These are phyloP conservation scores for Penicillium desertorum DNA, from an alignment of 495 filamentous ascomycete genomes.

Conservation along the genomic window DNA sequence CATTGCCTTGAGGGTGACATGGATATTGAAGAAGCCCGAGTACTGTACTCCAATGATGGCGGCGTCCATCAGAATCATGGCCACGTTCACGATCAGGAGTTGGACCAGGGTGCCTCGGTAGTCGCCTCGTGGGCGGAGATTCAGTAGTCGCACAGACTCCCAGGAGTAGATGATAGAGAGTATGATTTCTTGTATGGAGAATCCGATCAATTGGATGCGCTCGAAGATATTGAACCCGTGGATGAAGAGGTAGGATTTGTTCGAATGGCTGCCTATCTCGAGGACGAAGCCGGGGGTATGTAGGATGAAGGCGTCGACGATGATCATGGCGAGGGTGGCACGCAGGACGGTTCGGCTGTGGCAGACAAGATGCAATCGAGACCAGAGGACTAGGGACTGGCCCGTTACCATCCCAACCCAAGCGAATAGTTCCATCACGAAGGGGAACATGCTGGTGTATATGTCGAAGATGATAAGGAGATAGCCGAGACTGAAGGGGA, in stretches of 20 bases:
- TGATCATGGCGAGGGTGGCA: conserved; percentile 54
- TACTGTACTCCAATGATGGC: conserved; percentile 46
- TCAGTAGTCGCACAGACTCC: conserved; percentile 44
- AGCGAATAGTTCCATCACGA: conserved; percentile 46
- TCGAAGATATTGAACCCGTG: conserved; percentile 47
- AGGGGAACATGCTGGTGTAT: conserved; percentile 30
- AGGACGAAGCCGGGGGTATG: conserved; percentile 53
- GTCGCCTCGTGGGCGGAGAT: conserved; percentile 31
- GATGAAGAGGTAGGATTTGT: conserved; percentile 22
- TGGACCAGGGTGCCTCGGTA: conserved; percentile 42
- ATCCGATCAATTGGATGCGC: conserved; percentile 50
- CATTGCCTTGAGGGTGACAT: conserved; percentile 51
- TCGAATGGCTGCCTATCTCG: conserved; percentile 47
- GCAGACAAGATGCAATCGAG: conserved; percentile 56
- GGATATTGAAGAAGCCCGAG: conserved; percentile 43
- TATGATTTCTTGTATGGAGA: conserved; percentile 52
- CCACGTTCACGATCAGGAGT: conserved; percentile 50
- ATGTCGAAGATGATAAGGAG: conserved; percentile 50
- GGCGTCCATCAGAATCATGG: conserved; percentile 49
- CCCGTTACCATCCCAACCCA: conserved; percentile 62
- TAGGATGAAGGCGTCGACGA: conserved; percentile 49
- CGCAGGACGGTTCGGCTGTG: conserved; percentile 44
- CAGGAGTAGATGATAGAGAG: conserved; percentile 54
- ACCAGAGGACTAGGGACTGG: conserved; percentile 64
- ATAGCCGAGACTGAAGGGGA: conserved; percentile 54